Conservation (phyloP, 1,139 yeast genomes). For the Geotrichum bryndzae region DNA sequence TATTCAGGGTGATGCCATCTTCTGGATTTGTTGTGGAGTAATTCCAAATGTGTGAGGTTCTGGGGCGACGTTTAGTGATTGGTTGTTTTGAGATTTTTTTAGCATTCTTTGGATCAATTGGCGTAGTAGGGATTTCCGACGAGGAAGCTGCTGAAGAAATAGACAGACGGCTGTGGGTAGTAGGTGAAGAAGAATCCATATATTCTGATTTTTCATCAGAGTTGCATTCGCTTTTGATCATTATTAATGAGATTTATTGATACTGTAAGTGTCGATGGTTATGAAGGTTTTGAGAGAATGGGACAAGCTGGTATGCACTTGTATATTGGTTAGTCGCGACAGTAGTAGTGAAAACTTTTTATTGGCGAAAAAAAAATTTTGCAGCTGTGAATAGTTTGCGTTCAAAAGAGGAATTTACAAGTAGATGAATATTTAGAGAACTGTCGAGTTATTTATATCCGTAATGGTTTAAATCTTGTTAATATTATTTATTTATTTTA, state of each 20-base stretch:
- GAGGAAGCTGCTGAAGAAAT: not conserved
- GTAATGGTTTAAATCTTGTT: not conserved
- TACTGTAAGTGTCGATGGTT: not conserved
- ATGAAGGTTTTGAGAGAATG: not conserved
- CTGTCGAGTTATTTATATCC: not conserved
- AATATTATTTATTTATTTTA: not conserved
- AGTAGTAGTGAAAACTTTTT: not conserved
- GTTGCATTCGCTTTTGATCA: slow-evolving; percentile 3
- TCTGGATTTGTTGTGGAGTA: slow-evolving; percentile 18
- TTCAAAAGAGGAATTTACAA: not conserved
- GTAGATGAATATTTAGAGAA: not conserved
- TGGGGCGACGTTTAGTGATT: slow-evolving; percentile 15
- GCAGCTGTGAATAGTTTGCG: not conserved
- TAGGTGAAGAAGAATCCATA: not conserved
- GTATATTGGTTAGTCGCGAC: not conserved
- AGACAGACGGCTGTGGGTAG: not conserved
- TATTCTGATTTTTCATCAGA: not conserved
- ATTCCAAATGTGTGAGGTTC: slow-evolving; percentile 19
- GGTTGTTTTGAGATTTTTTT: slow-evolving; percentile 7
- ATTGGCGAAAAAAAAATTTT: not conserved
- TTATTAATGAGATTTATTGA: not conserved
- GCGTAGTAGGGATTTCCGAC: not conserved
- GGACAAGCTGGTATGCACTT: not conserved
- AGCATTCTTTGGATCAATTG: slow-evolving; percentile 3
- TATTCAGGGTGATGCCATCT: slow-evolving; percentile 16